Conservation (phyloP, 306 rosid species). For the Vigna hirtella region DNA sequence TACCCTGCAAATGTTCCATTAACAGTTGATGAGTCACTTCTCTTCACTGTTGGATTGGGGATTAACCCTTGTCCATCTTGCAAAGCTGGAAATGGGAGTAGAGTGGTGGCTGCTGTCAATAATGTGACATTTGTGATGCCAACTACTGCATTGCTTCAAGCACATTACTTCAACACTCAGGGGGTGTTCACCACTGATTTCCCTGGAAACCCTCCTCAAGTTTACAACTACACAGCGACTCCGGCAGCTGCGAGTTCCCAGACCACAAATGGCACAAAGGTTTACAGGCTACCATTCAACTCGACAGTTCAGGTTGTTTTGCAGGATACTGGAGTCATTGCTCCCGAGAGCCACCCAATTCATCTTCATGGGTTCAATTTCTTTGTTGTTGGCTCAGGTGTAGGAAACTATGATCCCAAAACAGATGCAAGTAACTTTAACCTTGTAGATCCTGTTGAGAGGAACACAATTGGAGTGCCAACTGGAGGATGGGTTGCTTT, state of each 20-base stretch:
- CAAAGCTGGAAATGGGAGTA: conserved; percentile 73
- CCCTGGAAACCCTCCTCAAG: conserved; percentile 64
- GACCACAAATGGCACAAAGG: conserved; percentile 64
- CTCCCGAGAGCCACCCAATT: conserved; percentile 79
- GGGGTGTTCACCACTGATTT: conserved; percentile 83
- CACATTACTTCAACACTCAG: conserved; percentile 63
- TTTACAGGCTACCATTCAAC: conserved; percentile 63
- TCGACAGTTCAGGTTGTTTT: conserved; percentile 68
- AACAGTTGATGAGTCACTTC: conserved; percentile 60
- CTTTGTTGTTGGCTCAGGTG: conserved; percentile 69
- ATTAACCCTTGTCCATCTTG: conserved; percentile 76
- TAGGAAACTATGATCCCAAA: conserved; percentile 68
- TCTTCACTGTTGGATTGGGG: conserved; percentile 71
- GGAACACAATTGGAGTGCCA: conserved; percentile 80
- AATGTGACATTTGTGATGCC: conserved; percentile 90
- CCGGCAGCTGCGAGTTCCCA: conserved; percentile 47
- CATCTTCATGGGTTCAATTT: conserved; percentile 87
- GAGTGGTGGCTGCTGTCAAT: conserved; percentile 69
- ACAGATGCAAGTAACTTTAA: conserved; percentile 63
- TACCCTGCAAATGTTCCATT: conserved; percentile 69
- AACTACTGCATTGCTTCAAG: conserved; percentile 72
- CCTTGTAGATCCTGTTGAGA: conserved; percentile 81
- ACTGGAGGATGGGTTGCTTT: conserved; percentile 88
- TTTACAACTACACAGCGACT: conserved; percentile 64
- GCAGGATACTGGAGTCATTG: conserved; percentile 73